phyloP scores from a whole-genome alignment of 495 filamentous ascomycete species.

The Podospora anserina region DNA sequence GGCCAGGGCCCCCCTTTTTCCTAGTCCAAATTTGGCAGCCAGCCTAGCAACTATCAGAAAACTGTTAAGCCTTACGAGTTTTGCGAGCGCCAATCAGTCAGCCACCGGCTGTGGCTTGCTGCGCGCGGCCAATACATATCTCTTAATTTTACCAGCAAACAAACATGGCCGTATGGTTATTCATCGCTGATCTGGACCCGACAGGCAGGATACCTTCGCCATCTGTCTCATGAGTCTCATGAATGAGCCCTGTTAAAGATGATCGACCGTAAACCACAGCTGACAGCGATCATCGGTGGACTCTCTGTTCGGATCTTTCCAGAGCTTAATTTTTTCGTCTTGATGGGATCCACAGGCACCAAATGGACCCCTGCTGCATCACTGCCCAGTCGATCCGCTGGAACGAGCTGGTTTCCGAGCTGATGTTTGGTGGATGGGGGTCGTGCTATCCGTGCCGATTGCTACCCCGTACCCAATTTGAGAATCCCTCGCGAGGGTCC shows the following conservation, averaged over 20 bases:
- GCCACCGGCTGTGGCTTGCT: constrained; percentile 2
- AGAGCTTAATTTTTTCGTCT: constrained; percentile 5
- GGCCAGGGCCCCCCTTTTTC: not conserved
- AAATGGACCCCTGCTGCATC: not conserved
- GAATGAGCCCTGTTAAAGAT: not conserved
- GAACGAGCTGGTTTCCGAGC: not conserved
- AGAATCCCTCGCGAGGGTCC: not conserved
- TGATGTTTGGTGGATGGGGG: constrained; percentile 1
- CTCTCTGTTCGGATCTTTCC: not conserved
- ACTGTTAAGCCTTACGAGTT: constrained; percentile 1
- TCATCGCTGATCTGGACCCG: not conserved
- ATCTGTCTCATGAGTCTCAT: not conserved
- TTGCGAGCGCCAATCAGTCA: not conserved
- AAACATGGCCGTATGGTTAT: not conserved
- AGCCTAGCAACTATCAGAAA: not conserved
- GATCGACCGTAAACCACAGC: not conserved
- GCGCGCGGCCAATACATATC: not conserved
- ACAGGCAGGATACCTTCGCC: not conserved
- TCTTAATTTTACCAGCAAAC: not conserved
- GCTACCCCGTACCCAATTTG: not conserved
- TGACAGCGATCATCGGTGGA: not conserved
- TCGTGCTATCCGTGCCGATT: constrained; percentile 1
- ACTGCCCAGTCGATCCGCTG: not conserved
- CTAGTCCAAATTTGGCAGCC: constrained; percentile 1
- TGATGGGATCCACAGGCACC: constrained; percentile 1